Conservation (phyloP, 1,284 basidiomycete genomes). For the Leccinum griseonigrum region DNA sequence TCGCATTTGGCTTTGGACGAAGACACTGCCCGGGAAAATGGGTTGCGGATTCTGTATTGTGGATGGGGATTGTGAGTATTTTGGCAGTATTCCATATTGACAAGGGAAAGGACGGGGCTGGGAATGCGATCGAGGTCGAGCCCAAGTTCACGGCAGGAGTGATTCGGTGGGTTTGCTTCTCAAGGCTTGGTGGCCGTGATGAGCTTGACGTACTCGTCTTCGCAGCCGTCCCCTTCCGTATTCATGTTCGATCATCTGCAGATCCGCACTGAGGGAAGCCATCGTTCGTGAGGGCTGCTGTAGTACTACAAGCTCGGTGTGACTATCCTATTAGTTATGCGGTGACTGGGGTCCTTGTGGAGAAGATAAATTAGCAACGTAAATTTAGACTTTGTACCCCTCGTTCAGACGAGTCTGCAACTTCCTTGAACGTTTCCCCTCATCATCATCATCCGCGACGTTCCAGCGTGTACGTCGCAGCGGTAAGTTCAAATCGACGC, state of each 20-base stretch:
- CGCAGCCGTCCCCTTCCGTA: constrained; percentile 31
- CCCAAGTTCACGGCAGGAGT: constrained; percentile 34
- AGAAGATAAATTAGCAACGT: constrained; percentile 20
- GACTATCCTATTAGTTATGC: constrained; percentile 1
- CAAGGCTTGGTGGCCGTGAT: constrained; percentile 1
- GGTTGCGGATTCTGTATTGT: constrained; percentile 34
- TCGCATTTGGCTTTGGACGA: constrained; percentile 34
- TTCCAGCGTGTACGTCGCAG: not conserved
- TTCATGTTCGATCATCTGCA: constrained; percentile 29
- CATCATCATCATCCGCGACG: not conserved
- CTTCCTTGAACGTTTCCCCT: constrained; percentile 11
- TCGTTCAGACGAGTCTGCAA: not conserved
- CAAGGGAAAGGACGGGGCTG: constrained; percentile 25
- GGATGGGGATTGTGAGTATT: constrained; percentile 34
- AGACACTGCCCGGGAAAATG: constrained; percentile 35
- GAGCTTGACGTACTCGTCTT: constrained; percentile 22
- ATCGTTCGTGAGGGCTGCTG: not conserved
- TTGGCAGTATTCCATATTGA: constrained; percentile 29
- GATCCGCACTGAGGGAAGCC: constrained; percentile 30
- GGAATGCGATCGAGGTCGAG: constrained; percentile 26
- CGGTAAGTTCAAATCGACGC: constrained; percentile 7
- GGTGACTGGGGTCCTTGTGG: constrained; percentile 23
- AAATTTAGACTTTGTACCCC: constrained; percentile 11
- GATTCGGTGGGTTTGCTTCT: constrained; percentile 26
- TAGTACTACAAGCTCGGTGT: too few species aligned